Percentiles rank a stretch among this genome's conserved stretches.
These are phyloP conservation scores for Yarrowia phangngaensis DNA, from an alignment of 805 yeast species.

Conservation along the genomic window DNA sequence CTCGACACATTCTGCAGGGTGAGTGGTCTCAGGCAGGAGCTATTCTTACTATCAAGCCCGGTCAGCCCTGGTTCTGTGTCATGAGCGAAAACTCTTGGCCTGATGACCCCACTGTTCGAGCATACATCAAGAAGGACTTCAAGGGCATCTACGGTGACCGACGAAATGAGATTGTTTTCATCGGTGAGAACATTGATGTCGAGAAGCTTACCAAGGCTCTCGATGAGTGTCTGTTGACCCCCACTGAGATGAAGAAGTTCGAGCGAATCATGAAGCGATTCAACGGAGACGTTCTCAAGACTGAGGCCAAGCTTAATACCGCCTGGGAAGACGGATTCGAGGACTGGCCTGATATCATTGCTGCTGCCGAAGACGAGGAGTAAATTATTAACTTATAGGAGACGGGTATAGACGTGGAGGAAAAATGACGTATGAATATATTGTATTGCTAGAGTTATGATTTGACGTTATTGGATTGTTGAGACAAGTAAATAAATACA, in stretches of 20 bases:
- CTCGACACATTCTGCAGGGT: constrained; percentile 43
- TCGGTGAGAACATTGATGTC: constrained; percentile 43
- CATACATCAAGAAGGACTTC: constrained; percentile 41
- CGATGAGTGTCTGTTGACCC: constrained; percentile 44
- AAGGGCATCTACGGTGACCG: constrained; percentile 45
- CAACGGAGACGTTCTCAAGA: constrained; percentile 37
- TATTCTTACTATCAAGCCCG: constrained; percentile 44
- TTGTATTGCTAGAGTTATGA: no score
- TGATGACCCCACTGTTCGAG: constrained; percentile 37
- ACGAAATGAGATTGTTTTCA: constrained; percentile 47
- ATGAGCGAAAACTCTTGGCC: constrained; percentile 41
- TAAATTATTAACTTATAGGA: constrained; percentile 7
- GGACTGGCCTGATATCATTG: constrained; percentile 40
- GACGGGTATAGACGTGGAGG: constrained; percentile 19
- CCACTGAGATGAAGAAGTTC: constrained; percentile 40
- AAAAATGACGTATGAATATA: no score
- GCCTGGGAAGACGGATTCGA: constrained; percentile 46
- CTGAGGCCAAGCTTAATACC: constrained; percentile 36
- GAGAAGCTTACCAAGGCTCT: constrained; percentile 37
- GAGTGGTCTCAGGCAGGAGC: constrained; percentile 48
- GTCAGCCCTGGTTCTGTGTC: constrained; percentile 46
- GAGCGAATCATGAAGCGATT: constrained; percentile 35
- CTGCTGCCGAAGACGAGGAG: constrained; percentile 14
- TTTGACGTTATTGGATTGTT: no score
- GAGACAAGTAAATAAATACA: no score